These are phyloP conservation scores for Saccharomyces uvarum DNA, from an alignment of 1,139 yeast species.

Conservation along the genomic window DNA sequence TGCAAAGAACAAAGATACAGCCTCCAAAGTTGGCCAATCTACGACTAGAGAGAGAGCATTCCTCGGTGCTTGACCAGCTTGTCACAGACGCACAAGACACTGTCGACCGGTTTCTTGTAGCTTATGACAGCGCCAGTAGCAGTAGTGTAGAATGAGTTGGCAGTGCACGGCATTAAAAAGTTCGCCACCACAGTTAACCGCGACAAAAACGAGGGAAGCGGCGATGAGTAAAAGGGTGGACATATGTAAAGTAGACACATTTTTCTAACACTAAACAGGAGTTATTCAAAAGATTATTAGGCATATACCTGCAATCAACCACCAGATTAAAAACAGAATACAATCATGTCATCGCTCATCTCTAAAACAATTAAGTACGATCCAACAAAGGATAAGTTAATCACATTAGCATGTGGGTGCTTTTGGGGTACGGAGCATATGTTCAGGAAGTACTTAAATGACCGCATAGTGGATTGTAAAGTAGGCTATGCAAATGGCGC, in stretches of 20 bases:
- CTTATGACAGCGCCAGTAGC: not conserved
- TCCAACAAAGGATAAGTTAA: conserved; percentile 39
- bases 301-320: not conserved
- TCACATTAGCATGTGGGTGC: conserved; percentile 76
- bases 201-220: not conserved
- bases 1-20: not conserved
- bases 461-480: conserved; percentile 58
- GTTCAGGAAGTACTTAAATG: conserved; percentile 55
- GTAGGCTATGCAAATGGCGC: conserved; percentile 90
- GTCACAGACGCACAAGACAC: not conserved
- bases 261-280: not conserved
- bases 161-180: not conserved
- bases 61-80: not conserved
- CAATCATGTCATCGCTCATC: not conserved
- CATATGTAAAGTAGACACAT: not conserved
- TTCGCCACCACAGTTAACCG: not conserved
- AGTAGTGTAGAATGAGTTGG: not conserved
- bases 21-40: not conserved
- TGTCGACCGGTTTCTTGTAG: not conserved
- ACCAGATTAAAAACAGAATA: not conserved
- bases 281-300: not conserved
- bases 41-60: not conserved
- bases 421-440: conserved; percentile 95
- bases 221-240: not conserved
- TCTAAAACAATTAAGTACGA: conserved; percentile 36